These are phyloP conservation scores for Fusarium poae DNA, from an alignment of 2,329 filamentous ascomycete genomes.

Conservation along the genomic window DNA sequence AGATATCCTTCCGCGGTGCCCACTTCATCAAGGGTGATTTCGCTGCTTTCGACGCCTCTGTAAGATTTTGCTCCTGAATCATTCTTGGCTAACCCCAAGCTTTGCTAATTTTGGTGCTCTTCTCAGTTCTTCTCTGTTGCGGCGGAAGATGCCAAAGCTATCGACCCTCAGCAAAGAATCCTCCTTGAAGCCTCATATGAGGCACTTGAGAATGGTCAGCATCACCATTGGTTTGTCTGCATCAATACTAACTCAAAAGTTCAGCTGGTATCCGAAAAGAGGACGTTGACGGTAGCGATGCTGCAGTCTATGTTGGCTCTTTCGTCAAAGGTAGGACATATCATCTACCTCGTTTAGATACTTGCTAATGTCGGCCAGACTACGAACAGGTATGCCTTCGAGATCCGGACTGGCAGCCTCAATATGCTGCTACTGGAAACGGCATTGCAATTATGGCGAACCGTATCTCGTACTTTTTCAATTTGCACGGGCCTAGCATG, in stretches of 20 bases:
- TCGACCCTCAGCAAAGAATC: slow-evolving; percentile 67
- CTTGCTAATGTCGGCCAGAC: slow-evolving; percentile 52
- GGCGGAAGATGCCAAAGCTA: slow-evolving; percentile 63
- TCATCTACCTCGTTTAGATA: neutral
- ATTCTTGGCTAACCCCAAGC: no score
- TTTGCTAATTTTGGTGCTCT: slow-evolving; percentile 8
- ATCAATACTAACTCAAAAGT: neutral
- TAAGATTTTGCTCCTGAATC: slow-evolving; percentile 40
- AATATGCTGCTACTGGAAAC: slow-evolving; percentile 66
- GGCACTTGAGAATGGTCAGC: slow-evolving; percentile 62
- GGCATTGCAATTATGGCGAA: slow-evolving; percentile 68
- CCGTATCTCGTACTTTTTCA: slow-evolving; percentile 67
- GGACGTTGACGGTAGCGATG: slow-evolving; percentile 59
- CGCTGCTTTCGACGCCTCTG: slow-evolving; percentile 63
- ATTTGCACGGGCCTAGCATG: slow-evolving; percentile 67
- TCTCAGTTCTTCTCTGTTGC: slow-evolving; percentile 65
- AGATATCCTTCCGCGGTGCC: slow-evolving; percentile 63
- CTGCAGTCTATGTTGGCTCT: slow-evolving; percentile 64
- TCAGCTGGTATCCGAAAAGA: slow-evolving; percentile 61
- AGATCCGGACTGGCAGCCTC: slow-evolving; percentile 63
- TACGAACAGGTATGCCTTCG: slow-evolving; percentile 65
- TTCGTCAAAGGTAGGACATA: slow-evolving; percentile 61
- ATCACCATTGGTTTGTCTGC: neutral
- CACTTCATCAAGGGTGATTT: slow-evolving; percentile 65
- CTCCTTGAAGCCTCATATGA: slow-evolving; percentile 65